Conservation (phyloP, 495 filamentous ascomycete genomes). For the Hypoxylon rickii region DNA sequence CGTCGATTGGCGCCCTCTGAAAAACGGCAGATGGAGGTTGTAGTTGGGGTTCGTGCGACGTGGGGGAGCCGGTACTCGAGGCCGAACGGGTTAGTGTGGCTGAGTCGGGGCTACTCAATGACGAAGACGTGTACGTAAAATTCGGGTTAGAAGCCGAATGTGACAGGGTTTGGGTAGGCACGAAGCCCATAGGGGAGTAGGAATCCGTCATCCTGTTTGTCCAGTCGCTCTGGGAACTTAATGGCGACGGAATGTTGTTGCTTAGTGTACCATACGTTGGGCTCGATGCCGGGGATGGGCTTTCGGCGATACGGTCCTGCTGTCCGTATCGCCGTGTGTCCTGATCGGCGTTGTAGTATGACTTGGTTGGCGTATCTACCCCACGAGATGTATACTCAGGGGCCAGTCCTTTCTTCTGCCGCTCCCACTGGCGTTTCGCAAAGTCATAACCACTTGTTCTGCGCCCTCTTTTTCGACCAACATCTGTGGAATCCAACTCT, state of each 20-base stretch:
- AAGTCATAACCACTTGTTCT: constrained; percentile 50
- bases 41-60: constrained; percentile 35
- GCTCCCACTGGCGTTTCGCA: constrained; percentile 49
- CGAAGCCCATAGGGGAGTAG: constrained; percentile 47
- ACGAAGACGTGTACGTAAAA: constrained; percentile 42
- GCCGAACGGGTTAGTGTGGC: constrained; percentile 42
- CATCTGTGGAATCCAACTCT: constrained; percentile 53
- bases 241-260: constrained; percentile 50
- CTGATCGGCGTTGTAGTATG: constrained; percentile 42
- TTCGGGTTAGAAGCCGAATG: constrained; percentile 36
- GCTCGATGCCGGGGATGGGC: constrained; percentile 47
- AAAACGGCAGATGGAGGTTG: constrained; percentile 41
- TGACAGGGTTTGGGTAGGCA: constrained; percentile 37
- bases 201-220: constrained; percentile 42
- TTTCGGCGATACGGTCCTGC: constrained; percentile 32
- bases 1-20: constrained; percentile 54
- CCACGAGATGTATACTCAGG: constrained; percentile 40
- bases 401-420: constrained; percentile 47
- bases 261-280: constrained; percentile 47
- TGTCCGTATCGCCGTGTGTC: constrained; percentile 48
- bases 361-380: constrained; percentile 38
- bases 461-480: constrained; percentile 36
- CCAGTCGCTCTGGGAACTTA: constrained; percentile 50
- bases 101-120: constrained; percentile 40
- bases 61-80: constrained; percentile 38